Evolutionary conservation across 2,329 filamentous ascomycete genomes (phyloP), one percentile per base, ranked within the genome.

Genomic region (Sarocladiaceae sp.): DNA sequence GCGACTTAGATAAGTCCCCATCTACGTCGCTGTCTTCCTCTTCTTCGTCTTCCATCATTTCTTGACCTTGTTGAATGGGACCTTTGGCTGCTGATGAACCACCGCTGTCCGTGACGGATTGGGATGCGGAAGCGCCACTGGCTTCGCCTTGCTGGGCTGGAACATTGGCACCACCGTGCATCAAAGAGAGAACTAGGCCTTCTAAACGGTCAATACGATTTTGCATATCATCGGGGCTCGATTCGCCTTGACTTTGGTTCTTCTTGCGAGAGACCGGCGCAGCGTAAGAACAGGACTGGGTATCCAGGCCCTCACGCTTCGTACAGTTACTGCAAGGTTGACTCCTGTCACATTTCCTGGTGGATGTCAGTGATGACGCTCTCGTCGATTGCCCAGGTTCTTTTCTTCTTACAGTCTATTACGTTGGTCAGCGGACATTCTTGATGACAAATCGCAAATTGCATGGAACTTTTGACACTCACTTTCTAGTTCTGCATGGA

Each of bases 121-220:
- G 63, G 4, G 63, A 58, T 27, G 59, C 59, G 23, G 68, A 69
- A 15, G 59, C 50, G 4, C 53, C 54, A 35, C 52, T 56, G 21
- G 53, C 57, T 12, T 54, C 52, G n/a, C 59, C 55, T 39, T 65
- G 60, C 33, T 62, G 55, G 10, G 67, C 58, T 7, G 65, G 51
- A 39, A 77, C 72, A 44, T 68, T 70, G 51, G 76, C 68, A 46
- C 88, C 88, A 62, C 87, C 90, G 58, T 91, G 91, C 91, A 97
- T 96, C 59, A 97, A 66, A 21, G 88, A 94, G 52, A 97, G 68
- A 49, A 97, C 91, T 62, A 97, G 70, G 55, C 87, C 85, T 74
- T 97, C 91, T 53, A 97, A 74, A 56, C 91, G 81, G 70, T 97
- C 90, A 68, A 97, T 97, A 62, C 93, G 85, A 60, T 94, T 95